Base-by-base conservation (phyloP, 805 yeast genomes). In the Metschnikowia lochheadii region DNA sequence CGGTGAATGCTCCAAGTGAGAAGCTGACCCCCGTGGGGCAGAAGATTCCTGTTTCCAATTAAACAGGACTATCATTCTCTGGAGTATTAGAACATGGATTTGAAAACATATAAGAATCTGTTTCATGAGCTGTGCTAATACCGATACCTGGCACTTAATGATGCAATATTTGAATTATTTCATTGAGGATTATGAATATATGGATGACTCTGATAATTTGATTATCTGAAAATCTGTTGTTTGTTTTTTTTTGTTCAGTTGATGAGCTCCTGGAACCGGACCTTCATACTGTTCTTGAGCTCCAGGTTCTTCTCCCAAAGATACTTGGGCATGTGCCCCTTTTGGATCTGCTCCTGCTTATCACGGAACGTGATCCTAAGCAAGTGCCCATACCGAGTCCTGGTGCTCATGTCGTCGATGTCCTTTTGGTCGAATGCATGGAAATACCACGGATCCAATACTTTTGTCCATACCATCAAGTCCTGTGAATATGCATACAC, bases 381-480 rank as follows among this genome's bases (percentile, higher is more conserved):
- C 23, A 57, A 20, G 1, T 11, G 15, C 31, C 26, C 42, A 8
- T 17, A 17, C 34, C 35, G 20, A 17, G 13, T 36, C 3, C 23
- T 33, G 2, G 23, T 14, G n/a, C 15, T 26, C 18, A 39, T n/a
- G 13, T 31, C 21, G 4, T n/a, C n/a, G 6, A 49, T 11, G 18
- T 50, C 55, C 5, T 18, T 15, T 18, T 29, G 44, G 5, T 54
- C 56, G 11, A 51, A 43, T 4, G 62, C 60, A 17, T 52, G 42
- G 39, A 51, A 56, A 42, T 70, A 70, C 78, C 77, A 74, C 20
- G 75, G 63, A 48, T 83, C 85, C 18, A 80, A 51, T 0, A 74
- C 59, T 50, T 66, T 73, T 1, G 68, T 62, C 88, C 88, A 83
- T 10, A 65, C 60, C 49, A 61, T 65, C 49, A 83, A 55, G 5